Base-by-base conservation (phyloP, 129 eudicot genomes). In the Flaveria robusta region DNA sequence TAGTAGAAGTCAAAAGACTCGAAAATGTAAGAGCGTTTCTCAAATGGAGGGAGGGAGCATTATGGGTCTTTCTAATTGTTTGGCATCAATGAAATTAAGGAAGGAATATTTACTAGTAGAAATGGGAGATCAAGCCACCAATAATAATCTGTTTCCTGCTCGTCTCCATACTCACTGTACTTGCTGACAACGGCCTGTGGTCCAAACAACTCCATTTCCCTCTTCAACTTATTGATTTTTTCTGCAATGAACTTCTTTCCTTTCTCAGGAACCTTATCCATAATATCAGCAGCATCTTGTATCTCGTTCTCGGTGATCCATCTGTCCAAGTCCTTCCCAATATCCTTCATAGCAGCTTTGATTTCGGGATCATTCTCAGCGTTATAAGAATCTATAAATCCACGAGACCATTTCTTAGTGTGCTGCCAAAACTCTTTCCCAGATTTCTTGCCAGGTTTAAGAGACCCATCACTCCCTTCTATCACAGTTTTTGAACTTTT, bases 121-220 rank as follows among this genome's bases (percentile, higher is more conserved):
- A 62, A 81, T 41, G 98, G 97, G 67, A 94, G 93, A 85, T 94
- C 97, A 16, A 94, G 94, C 98, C 98, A 94, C 98, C 98, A 94
- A 71, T 91, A 79, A 72, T 91, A 91, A 86, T 94, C 98, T 65
- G 82, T 91, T 75, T 88, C 97, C 83, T 91, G 83, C 71, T 88
- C 91, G 39, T 91, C 97, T 42, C 85, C 83, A 85, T 91, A 94
- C 83, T 91, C 98, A 19, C 92, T 87, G 55, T 94, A 94, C 85
- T 91, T 94, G 84, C 88, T 91, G 71, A 87, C 86, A 55, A 94
- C 96, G 66, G 98, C 98, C 82, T 88, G 96, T 31, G 96, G 97
- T 43, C 98, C 98, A 81, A 78, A 94, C 63, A 85, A 34, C 71
- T 94, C 92, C 97, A 94, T 85, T 76, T 94, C 98, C 85, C 92